These are phyloP conservation scores for Nepenthes mirabilis DNA, from an alignment of 148 eudicot genomes.

Conservation along the genomic window DNA sequence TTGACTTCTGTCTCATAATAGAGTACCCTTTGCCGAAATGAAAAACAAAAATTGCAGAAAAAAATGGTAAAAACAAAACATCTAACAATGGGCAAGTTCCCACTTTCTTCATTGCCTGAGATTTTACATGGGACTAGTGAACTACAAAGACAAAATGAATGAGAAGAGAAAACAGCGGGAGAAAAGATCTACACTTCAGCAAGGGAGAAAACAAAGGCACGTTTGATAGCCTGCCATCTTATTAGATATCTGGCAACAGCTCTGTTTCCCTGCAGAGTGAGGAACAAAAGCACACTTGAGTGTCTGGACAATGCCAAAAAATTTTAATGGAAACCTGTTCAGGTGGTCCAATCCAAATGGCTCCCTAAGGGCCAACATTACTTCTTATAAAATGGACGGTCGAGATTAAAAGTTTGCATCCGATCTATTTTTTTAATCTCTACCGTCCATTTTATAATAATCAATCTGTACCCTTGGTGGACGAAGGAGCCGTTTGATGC, in stretches of 20 bases:
- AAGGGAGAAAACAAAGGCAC: constrained; percentile 8
- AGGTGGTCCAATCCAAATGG: not conserved
- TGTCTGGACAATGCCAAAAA: not conserved
- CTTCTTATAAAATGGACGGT: too few relatives aligned
- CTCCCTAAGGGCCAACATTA: too few relatives aligned
- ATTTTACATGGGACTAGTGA: not conserved
- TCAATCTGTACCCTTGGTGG: too few relatives aligned
- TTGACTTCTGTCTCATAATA: too few relatives aligned
- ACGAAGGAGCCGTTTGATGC: too few relatives aligned
- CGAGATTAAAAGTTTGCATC: too few relatives aligned
- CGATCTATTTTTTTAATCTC: too few relatives aligned
- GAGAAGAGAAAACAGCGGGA: not conserved
- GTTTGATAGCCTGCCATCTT: constrained; percentile 15
- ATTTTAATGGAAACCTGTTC: constrained; percentile 1
- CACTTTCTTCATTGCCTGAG: too few relatives aligned
- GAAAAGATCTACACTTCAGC: constrained; percentile 7
- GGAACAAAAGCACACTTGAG: constrained; percentile 23
- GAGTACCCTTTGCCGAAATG: constrained; percentile 1
- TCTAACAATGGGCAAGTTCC: too few relatives aligned
- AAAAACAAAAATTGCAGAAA: too few relatives aligned
- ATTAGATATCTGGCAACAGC: constrained; percentile 7
- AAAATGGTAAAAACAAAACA: too few relatives aligned
- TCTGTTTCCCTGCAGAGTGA: constrained; percentile 17
- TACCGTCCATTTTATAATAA: too few relatives aligned
- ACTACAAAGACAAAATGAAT: not conserved